Evolutionary conservation across 1,284 basidiomycete species (phyloP), one percentile per base, ranked within the genome.

Genomic region (Ceratobasidium papillatum): DNA sequence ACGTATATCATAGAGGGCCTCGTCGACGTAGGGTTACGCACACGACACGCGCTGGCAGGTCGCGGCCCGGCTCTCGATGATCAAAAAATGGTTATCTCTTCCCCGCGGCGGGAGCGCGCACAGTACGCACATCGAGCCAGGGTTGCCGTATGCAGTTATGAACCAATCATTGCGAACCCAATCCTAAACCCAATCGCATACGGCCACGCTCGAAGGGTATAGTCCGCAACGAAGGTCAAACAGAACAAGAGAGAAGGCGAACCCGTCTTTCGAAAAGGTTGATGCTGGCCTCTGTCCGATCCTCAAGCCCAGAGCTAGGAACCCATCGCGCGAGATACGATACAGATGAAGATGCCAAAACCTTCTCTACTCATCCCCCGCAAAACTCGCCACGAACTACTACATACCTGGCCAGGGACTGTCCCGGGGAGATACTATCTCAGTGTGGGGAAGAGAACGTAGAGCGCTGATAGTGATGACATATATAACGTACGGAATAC

Each of bases 401-500:
- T n/a, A 62, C 59, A 62, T 62, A 22, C 36, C 45, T 62, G 59
- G 59, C 2, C 43, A 58, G 59, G 59, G 59, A 62, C 45, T 56
- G 38, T 1, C 49, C 5, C 30, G 65, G 65, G n/a, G 49, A 52
- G 49, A 27, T 32, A 12, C 51, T 22, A 38, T 25, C 49, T 52
- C 47, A 68, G 59, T 41, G 65, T 43, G 65, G 65, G 65, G 65
- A n/a, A 68, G 36, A 56, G 45, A 51, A 36, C 14, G 47, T 22
- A 34, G 22, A 19, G 45, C 11, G 32, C 5, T 36, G 25, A 49
- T 41, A 14, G 14, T 41, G 38, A 5, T n/a, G n/a, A 41, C 52
- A 66, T 38, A 27, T 65, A 47, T 63, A 47, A 22, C 14, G 47
- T 25, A 65, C 43, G 45, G 1, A 25, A 52, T 65, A 51, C 14